These are phyloP conservation scores for Rugonectria rugulosa DNA, from an alignment of 2,329 filamentous ascomycete species.

Conservation along the genomic window DNA sequence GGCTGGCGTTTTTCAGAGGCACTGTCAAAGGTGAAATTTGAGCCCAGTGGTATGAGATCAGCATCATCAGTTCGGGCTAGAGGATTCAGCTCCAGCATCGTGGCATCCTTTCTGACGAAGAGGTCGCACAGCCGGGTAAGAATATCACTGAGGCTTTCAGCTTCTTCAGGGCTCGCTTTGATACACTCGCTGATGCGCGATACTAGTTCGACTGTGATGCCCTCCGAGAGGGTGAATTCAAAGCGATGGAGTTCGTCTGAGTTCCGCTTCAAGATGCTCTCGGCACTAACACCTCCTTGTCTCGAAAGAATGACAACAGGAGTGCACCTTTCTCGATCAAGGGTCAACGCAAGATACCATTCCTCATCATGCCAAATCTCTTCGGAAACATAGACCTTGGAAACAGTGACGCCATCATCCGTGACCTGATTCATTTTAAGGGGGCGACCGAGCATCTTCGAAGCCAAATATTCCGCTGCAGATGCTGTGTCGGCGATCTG, in stretches of 20 bases:
- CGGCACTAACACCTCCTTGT: slow-evolving; percentile 23
- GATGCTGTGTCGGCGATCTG: too few relatives aligned
- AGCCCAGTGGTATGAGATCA: slow-evolving; percentile 43
- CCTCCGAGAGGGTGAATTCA: too few relatives aligned
- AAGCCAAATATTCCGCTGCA: too few relatives aligned
- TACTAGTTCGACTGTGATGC: too few relatives aligned
- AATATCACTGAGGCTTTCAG: too few relatives aligned
- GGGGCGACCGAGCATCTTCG: slow-evolving; percentile 26
- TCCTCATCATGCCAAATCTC: slow-evolving; percentile 38
- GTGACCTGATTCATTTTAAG: slow-evolving; percentile 3
- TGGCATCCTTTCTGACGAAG: slow-evolving; percentile 54
- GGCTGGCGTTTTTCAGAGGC: slow-evolving; percentile 51
- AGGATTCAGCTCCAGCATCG: slow-evolving; percentile 51
- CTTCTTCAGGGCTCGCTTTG: too few relatives aligned
- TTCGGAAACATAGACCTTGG: slow-evolving; percentile 48
- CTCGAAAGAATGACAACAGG: slow-evolving; percentile 47
- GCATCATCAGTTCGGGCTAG: slow-evolving; percentile 41
- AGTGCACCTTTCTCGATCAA: slow-evolving; percentile 51
- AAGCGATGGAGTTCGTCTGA: neutral
- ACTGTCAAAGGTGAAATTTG: slow-evolving; percentile 57
- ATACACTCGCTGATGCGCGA: too few relatives aligned
- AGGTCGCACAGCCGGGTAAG: too few relatives aligned
- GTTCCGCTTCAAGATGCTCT: slow-evolving; percentile 23
- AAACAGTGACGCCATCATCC: slow-evolving; percentile 25
- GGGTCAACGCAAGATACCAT: slow-evolving; percentile 52